A percentile compares a stretch with the other conserved stretches of the same genome.
These are phyloP conservation scores for Rhizopus stolonifer DNA, from an alignment of 371 early-diverging fungal species.

Conservation along the genomic window DNA sequence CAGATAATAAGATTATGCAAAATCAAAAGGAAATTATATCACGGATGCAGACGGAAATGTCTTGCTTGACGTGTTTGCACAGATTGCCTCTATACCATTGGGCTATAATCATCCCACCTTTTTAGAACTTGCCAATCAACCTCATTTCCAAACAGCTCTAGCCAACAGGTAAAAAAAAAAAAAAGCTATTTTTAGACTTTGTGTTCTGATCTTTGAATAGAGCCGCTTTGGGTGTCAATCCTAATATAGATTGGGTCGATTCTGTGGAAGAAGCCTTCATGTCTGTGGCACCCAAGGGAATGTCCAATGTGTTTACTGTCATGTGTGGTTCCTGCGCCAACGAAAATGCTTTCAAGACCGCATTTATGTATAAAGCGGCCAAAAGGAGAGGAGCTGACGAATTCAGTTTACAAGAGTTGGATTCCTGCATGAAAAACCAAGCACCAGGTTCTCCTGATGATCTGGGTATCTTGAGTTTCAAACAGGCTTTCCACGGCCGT, in stretches of 20 bases:
- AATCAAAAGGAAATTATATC: conserved; percentile 75
- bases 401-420: conserved; percentile 50
- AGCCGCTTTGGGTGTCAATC: conserved; percentile 71
- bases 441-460: conserved; percentile 71
- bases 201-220: conserved; percentile 19
- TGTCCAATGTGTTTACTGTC: conserved; percentile 75
- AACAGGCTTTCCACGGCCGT: conserved; percentile 72
- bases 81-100: conserved; percentile 77
- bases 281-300: conserved; percentile 67
- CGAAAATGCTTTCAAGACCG: conserved; percentile 78
- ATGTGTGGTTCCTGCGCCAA: conserved; percentile 80
- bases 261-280: conserved; percentile 66
- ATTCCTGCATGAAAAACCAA: conserved; percentile 66
- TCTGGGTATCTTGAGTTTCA: conserved; percentile 68
- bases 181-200: neutral
- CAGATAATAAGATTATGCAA: conserved; percentile 53
- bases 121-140: conserved; percentile 55
- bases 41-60: conserved; percentile 75
- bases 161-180: conserved; percentile 45
- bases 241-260: conserved; percentile 65
- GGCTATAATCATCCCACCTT: conserved; percentile 74
- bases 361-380: conserved; percentile 71
- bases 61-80: conserved; percentile 69
- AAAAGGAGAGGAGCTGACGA: conserved; percentile 52
- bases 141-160: conserved; percentile 57